Evolutionary conservation across 2,329 filamentous ascomycete genomes (phyloP), one percentile per base, ranked within the genome.

Genomic region (Calonectria henricotiae): DNA sequence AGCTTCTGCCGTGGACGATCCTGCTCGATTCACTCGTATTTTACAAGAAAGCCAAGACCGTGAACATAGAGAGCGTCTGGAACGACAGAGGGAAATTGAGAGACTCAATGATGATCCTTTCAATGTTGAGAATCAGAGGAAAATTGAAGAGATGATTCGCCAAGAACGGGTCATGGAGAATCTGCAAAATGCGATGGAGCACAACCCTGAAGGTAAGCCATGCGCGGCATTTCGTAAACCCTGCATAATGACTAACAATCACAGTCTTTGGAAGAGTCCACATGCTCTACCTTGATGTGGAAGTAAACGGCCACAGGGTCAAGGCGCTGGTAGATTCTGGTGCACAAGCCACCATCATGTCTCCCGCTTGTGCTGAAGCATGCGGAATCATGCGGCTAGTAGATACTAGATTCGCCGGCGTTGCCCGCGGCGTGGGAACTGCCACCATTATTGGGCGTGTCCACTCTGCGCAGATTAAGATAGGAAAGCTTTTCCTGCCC

Each of bases 281-380:
- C 76, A 96, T 99, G 92, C 90, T 99, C 58, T 99, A 99, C 83
- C 93, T 98, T 76, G 92, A 97, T 79, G 95, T 98, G 71, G 94
- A 97, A 81, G 96, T 99, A 77, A 99, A 99, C 82, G 93, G 94
- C 13, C 89, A 94, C 76, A 94, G 93, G 68, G 92, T 99, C 77
- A 98, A 98, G 85, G 96, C 96, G 3, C 93, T 99, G 75, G 96
- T 99, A 70, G 96, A 99, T 82, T 98, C 96, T 2, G 96, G 96
- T 71, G 96, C 96, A 27, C 96, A 99, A 84, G 95, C 96, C 30
- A 99, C 96, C 62, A 98, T 99, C 85, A 99, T 99, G 96, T 98
- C 96, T 5, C 96, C 96, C 5, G 88, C 91, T 27, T 98, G 95
- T 79, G 96, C 96, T 30, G 94, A 97, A 80, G 89, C 91, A 9